phyloP scores from a whole-genome alignment of 2,329 filamentous ascomycete genomes.

The Pyrenophora graminea region DNA sequence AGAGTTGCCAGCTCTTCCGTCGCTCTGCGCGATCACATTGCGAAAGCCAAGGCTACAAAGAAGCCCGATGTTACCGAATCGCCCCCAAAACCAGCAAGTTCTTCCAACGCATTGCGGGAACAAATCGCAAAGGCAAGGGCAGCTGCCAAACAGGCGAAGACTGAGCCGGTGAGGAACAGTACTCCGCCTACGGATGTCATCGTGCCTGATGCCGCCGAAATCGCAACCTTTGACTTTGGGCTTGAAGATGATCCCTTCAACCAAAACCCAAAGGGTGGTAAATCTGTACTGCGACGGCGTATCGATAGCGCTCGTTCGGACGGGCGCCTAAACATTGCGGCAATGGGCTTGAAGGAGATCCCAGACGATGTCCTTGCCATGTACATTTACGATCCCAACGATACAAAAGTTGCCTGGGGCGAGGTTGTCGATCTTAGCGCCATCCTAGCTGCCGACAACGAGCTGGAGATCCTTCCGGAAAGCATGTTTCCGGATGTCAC shows the following conservation, averaged over 20 bases:
- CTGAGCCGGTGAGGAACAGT: constrained; percentile 26
- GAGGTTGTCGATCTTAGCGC: constrained; percentile 86
- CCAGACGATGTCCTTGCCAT: constrained; percentile 84
- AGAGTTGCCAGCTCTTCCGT: constrained; percentile 71
- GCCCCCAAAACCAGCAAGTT: constrained; percentile 59
- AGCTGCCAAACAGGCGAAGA: constrained; percentile 62
- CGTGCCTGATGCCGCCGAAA: constrained; percentile 37
- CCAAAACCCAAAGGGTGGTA: constrained; percentile 62
- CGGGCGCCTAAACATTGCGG: constrained; percentile 86
- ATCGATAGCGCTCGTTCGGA: constrained; percentile 73
- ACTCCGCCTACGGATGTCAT: constrained; percentile 41
- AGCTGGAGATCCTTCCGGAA: constrained; percentile 74
- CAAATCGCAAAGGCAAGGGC: constrained; percentile 88
- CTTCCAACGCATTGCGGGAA: constrained; percentile 80
- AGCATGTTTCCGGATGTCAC: constrained; percentile 75
- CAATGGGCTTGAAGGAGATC: constrained; percentile 76
- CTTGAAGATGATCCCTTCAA: constrained; percentile 73
- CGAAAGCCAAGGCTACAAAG: constrained; percentile 84
- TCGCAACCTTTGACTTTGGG: constrained; percentile 61
- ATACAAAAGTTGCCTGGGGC: constrained; percentile 75
- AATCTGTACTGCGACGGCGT: constrained; percentile 73
- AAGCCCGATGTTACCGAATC: constrained; percentile 29
- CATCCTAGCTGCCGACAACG: constrained; percentile 87
- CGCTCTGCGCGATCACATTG: constrained; percentile 86
- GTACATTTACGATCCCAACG: constrained; percentile 76